phyloP scores from a whole-genome alignment of 768 basidiomycete genomes.

The Xerocomellus amylosporus region DNA sequence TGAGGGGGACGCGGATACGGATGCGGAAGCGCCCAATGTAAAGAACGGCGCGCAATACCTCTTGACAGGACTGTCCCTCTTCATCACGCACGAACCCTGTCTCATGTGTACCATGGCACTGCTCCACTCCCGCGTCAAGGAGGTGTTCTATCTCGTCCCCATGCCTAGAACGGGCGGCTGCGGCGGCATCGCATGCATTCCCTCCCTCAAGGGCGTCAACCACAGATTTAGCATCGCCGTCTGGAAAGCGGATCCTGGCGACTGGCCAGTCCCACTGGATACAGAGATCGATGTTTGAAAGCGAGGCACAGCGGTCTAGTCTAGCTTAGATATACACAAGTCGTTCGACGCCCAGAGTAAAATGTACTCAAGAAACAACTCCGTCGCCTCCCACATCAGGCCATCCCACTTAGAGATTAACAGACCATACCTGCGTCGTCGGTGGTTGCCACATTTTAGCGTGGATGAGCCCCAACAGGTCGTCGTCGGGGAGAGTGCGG shows the following conservation, averaged over 20 bases:
- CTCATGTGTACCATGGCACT: constrained; percentile 98
- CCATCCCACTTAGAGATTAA: too few species aligned
- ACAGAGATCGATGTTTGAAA: constrained; percentile 30
- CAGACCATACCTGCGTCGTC: too few species aligned
- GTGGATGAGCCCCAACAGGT: constrained; percentile 47
- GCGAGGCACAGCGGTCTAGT: neutral
- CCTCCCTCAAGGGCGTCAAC: constrained; percentile 82
- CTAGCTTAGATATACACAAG: neutral
- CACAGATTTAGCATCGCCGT: constrained; percentile 76
- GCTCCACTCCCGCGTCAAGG: constrained; percentile 89
- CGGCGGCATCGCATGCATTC: constrained; percentile 71
- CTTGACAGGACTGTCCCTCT: constrained; percentile 78
- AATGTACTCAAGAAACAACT: neutral
- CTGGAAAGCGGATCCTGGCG: constrained; percentile 46
- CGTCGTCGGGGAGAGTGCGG: constrained; percentile 46
- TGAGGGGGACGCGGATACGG: constrained; percentile 16
- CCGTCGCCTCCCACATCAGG: neutral
- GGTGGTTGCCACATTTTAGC: constrained; percentile 43
- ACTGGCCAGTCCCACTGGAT: constrained; percentile 17
- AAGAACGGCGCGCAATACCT: constrained; percentile 85
- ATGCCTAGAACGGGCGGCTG: constrained; percentile 85
- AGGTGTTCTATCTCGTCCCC: constrained; percentile 71
- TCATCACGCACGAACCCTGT: constrained; percentile 95
- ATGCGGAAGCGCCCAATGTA: too few species aligned
- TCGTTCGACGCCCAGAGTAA: neutral